Evolutionary conservation across 305 asterid genomes (phyloP), one percentile per base, ranked within the genome.

Genomic region (Andrographis paniculata): DNA sequence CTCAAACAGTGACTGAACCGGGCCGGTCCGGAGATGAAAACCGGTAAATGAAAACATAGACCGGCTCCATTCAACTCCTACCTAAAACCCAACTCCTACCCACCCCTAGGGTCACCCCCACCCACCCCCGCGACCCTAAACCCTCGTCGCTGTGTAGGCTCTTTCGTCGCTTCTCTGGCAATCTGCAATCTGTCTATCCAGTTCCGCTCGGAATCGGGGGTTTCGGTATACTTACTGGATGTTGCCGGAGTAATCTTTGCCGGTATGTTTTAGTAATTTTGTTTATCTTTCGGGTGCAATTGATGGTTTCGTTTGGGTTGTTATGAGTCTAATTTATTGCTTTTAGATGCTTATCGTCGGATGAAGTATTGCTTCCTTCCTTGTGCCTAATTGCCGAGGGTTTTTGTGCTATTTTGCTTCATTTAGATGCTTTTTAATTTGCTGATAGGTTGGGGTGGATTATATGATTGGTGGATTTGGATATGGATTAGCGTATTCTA

Each of bases 1-100:
- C n/a, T n/a, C n/a, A n/a, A n/a, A n/a, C n/a, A n/a, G n/a, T n/a
- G n/a, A n/a, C n/a, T 6, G 1, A 20, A 27, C 27, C 28, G 54
- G 48, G 31, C 52, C 64, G 46, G 51, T 5, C 45, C 24, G 59
- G 53, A 35, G 22, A 40, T 7, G 5, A 18, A 27, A 51, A 50
- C 21, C 43, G 10, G 42, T 18, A 12, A 45, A 12, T 9, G 20
- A 38, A 16, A 13, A 19, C n/a, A 9, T 44, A 44, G 19, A 20
- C 42, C 46, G 55, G 56, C 41, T 42, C 44, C 52, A 61, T 53
- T 58, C 16, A 67, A 61, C 56, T 58, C 73, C 45, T 36, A 50
- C 64, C 68, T 61, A 56, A 44, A 45, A 24, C 51, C 67, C 60
- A 60, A 44, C 66, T 1, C 55, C 45, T 35, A 5, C 50, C 60